These are phyloP conservation scores for Tuctoria greenei DNA, from an alignment of 176 grass and related monocot species.

Conservation along the genomic window DNA sequence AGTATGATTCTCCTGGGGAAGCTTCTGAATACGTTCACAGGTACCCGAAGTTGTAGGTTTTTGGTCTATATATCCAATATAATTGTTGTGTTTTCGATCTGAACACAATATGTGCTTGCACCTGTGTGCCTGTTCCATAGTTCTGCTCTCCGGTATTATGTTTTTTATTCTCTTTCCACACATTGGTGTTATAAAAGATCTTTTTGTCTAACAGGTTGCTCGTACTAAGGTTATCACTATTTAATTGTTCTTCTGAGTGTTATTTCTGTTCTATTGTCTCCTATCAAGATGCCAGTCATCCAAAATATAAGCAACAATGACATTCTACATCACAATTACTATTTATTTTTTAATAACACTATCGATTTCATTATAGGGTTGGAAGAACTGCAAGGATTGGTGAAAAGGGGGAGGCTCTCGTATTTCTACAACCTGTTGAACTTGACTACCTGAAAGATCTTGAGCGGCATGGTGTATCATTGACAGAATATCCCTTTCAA, in stretches of 20 bases:
- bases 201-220: slow-evolving; percentile 3
- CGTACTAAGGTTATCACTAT: background rate
- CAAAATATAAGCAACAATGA: background rate
- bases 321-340: background rate
- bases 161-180: background rate
- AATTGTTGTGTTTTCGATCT: background rate
- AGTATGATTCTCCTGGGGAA: slow-evolving; percentile 97
- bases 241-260: background rate
- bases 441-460: slow-evolving; percentile 90
- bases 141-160: background rate
- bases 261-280: background rate
- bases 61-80: background rate
- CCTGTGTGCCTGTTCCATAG: slow-evolving; percentile 3
- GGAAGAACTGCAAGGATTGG: slow-evolving; percentile 94
- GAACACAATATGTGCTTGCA: background rate
- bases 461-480: slow-evolving; percentile 63
- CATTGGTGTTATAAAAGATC: background rate
- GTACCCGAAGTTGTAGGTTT: slow-evolving; percentile 40
- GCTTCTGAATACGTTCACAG: slow-evolving; percentile 99
- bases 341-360: background rate
- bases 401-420: slow-evolving; percentile 83
- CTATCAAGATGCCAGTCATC: slow-evolving; percentile 4
- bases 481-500: slow-evolving; percentile 83
- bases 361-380: slow-evolving; percentile 53
- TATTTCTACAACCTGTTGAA: slow-evolving; percentile 93